Percentiles rank a stretch among this genome's conserved stretches.
Conservation (phyloP, 2,329 filamentous ascomycete species). For the Phoma sp. region DNA sequence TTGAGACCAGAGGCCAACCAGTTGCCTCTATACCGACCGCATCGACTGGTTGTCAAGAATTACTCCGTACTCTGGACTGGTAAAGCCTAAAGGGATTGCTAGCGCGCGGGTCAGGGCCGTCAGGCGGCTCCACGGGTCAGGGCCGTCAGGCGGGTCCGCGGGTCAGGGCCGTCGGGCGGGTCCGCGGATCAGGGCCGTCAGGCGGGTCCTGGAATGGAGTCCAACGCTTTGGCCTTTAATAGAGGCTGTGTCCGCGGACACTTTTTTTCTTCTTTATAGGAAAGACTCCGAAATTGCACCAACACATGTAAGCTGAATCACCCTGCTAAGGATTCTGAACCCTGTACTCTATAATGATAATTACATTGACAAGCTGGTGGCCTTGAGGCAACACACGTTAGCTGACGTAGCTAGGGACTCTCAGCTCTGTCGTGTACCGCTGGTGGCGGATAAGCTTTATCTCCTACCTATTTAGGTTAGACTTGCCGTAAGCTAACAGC, state of each 20-base stretch:
- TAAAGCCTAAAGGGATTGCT: neutral
- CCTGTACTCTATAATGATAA: neutral
- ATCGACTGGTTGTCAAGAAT: neutral
- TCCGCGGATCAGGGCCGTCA: neutral
- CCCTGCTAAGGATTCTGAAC: neutral
- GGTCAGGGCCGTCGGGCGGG: too few relatives aligned
- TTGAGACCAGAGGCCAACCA: neutral
- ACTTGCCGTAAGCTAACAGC: too few relatives aligned
- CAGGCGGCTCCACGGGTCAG: neutral
- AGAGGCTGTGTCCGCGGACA: neutral
- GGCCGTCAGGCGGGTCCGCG: too few relatives aligned
- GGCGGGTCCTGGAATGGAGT: neutral
- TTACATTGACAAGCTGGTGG: neutral
- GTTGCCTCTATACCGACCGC: neutral
- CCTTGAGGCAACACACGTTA: neutral
- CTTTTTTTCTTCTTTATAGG: neutral
- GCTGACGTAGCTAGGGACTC: neutral
- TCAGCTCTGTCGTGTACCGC: too few relatives aligned
- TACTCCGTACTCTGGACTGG: neutral
- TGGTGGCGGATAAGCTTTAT: too few relatives aligned
- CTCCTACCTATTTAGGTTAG: too few relatives aligned
- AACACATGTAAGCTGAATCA: neutral
- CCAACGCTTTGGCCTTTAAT: neutral
- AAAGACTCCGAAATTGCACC: neutral
- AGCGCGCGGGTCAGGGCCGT: neutral